Evolutionary conservation across 2,329 filamentous ascomycete genomes (phyloP).

Genomic region (Pyrenophora teres): DNA sequence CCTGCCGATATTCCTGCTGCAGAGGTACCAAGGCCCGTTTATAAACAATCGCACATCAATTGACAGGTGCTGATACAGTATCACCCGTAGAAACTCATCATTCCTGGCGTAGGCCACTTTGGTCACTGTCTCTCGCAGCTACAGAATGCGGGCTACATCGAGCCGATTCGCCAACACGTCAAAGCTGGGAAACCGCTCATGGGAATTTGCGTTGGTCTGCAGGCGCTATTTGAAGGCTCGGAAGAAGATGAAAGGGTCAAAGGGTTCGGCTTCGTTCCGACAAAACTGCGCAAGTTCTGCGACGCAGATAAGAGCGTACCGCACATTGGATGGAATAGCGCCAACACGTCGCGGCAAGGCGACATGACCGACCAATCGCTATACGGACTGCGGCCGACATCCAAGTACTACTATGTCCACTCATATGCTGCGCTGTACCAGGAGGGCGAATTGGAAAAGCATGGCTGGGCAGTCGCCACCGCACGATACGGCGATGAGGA

Average conservation of each 20-base stretch:
- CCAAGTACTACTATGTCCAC: constrained; percentile 99
- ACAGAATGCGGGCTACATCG: constrained; percentile 77
- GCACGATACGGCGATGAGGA: constrained; percentile 85
- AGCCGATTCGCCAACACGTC: constrained; percentile 82
- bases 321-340: constrained; percentile 98
- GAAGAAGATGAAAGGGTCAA: constrained; percentile 73
- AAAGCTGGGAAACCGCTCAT: constrained; percentile 94
- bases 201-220: constrained; percentile 93
- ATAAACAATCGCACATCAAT: constrained; percentile 22
- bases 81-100: constrained; percentile 75
- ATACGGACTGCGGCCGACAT: constrained; percentile 77
- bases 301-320: constrained; percentile 85
- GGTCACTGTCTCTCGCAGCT: constrained; percentile 92
- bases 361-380: constrained; percentile 59
- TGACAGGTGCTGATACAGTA: constrained; percentile 44
- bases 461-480: constrained; percentile 92
- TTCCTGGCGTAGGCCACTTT: constrained; percentile 96
- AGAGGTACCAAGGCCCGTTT: constrained; percentile 62
- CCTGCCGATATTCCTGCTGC: constrained; percentile 84
- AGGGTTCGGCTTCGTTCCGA: constrained; percentile 77
- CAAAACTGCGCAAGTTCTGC: constrained; percentile 74
- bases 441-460: constrained; percentile 72
- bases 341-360: constrained; percentile 62
- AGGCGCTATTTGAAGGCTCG: constrained; percentile 86
- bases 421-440: constrained; percentile 84